A percentile compares a stretch with the other conserved stretches of the same genome.
These are phyloP conservation scores for Leucocoprinus birnbaumii DNA, from an alignment of 768 basidiomycete species.

Conservation along the genomic window DNA sequence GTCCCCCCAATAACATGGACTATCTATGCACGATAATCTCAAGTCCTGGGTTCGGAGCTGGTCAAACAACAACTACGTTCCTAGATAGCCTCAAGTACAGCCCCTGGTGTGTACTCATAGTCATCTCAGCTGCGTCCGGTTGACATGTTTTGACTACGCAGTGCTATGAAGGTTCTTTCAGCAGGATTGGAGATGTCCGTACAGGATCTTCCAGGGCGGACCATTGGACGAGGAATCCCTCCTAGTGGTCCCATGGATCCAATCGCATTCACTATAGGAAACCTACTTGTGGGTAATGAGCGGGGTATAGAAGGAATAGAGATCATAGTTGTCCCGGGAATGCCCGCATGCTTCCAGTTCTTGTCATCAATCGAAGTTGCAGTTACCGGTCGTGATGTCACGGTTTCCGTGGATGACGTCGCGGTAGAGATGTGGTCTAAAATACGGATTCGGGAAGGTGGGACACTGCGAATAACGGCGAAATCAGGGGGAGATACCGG, in stretches of 20 bases:
- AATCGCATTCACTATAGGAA: slow-evolving; percentile 52
- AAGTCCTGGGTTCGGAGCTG: slow-evolving; percentile 34
- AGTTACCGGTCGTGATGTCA: slow-evolving; percentile 48
- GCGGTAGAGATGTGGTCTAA: slow-evolving; percentile 45
- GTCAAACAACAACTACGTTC: slow-evolving; percentile 47
- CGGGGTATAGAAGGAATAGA: slow-evolving; percentile 53
- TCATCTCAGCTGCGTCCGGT: background rate
- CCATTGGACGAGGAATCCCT: slow-evolving; percentile 56
- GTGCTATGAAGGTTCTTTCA: slow-evolving; percentile 50
- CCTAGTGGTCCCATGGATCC: slow-evolving; percentile 64
- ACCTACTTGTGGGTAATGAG: slow-evolving; percentile 55
- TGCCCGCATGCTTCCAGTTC: slow-evolving; percentile 46
- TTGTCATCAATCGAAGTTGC: slow-evolving; percentile 46
- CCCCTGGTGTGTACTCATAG: slow-evolving; percentile 31
- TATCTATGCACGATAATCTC: slow-evolving; percentile 46
- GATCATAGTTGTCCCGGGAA: slow-evolving; percentile 42
- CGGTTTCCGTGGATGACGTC: slow-evolving; percentile 38
- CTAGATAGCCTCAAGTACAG: slow-evolving; percentile 39
- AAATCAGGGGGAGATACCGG: slow-evolving; percentile 29
- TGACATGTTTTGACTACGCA: slow-evolving; percentile 18
- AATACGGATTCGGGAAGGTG: slow-evolving; percentile 41
- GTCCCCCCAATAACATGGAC: slow-evolving; percentile 59
- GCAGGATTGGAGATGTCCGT: slow-evolving; percentile 55
- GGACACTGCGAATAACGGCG: slow-evolving; percentile 38
- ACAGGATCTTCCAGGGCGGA: slow-evolving; percentile 56